A percentile compares a stretch with the other conserved stretches of the same genome.
These are phyloP conservation scores for Fraxinus nigra DNA, from an alignment of 305 asterid species.

Conservation along the genomic window DNA sequence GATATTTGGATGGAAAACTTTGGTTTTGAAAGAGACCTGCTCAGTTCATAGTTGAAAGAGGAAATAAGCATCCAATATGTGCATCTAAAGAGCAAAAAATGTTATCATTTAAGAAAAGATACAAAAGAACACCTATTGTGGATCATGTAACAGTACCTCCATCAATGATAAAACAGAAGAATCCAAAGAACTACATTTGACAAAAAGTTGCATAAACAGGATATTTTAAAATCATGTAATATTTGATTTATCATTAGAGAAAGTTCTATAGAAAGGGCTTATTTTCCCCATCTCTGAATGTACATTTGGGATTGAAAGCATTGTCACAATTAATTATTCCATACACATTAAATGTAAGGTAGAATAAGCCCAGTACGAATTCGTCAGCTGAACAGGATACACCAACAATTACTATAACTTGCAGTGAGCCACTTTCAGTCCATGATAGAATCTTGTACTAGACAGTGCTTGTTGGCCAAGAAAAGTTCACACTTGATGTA, in stretches of 20 bases:
- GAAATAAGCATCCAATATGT: background rate
- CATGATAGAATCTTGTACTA: background rate
- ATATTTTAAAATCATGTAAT: background rate
- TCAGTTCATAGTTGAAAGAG: background rate
- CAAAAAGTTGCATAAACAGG: background rate
- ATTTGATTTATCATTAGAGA: background rate
- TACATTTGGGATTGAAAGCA: background rate
- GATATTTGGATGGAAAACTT: constrained; percentile 73
- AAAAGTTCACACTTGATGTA: background rate
- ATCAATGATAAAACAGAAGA: background rate
- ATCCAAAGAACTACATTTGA: background rate
- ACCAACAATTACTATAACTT: background rate
- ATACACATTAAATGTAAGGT: background rate
- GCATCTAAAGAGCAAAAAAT: background rate
- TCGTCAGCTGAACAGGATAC: background rate
- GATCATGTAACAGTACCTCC: background rate
- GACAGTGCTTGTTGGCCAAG: background rate
- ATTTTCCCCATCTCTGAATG: background rate
- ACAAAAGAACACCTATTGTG: background rate
- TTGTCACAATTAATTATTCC: background rate
- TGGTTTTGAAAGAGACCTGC: constrained; percentile 68
- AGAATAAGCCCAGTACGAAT: background rate
- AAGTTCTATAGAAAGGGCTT: background rate
- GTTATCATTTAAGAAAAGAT: background rate
- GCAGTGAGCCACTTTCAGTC: background rate